Evolutionary conservation across 441 rosid species (phyloP).

Genomic region (Euphorbia schlechtendalii): DNA sequence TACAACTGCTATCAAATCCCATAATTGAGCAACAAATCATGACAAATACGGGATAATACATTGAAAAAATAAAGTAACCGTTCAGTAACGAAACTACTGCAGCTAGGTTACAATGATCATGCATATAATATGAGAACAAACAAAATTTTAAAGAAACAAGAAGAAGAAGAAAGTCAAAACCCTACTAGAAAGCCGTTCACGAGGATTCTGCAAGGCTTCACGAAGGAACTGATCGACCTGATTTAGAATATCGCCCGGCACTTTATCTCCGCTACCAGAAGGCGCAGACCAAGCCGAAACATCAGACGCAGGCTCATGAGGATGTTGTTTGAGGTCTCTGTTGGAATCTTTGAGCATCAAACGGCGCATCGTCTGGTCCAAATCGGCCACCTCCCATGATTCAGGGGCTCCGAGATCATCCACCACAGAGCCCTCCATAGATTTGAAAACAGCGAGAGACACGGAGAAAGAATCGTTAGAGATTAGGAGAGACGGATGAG

Average conservation of each 20-base stretch:
- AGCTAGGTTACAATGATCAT: too few species aligned
- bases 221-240: constrained; percentile 79
- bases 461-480: constrained; percentile 16
- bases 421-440: constrained; percentile 67
- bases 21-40: too few species aligned
- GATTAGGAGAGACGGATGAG: constrained; percentile 8
- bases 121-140: too few species aligned
- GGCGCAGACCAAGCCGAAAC: constrained; percentile 7
- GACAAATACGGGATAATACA: too few species aligned
- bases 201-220: constrained; percentile 72
- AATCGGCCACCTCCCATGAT: constrained; percentile 68
- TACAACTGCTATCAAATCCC: too few species aligned
- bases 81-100: too few species aligned
- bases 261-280: constrained; percentile 21
- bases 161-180: too few species aligned
- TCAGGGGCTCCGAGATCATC: constrained; percentile 69
- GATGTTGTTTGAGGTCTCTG: constrained; percentile 1
- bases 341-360: constrained; percentile 29
- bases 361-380: constrained; percentile 50
- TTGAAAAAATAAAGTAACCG: too few species aligned
- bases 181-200: constrained; percentile 76
- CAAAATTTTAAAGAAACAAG: too few species aligned
- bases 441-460: too few species aligned
- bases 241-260: constrained; percentile 32
- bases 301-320: constrained; percentile 16